Base-by-base conservation (phyloP, 2,329 filamentous ascomycete genomes). In the Aspergillus sergii region DNA sequence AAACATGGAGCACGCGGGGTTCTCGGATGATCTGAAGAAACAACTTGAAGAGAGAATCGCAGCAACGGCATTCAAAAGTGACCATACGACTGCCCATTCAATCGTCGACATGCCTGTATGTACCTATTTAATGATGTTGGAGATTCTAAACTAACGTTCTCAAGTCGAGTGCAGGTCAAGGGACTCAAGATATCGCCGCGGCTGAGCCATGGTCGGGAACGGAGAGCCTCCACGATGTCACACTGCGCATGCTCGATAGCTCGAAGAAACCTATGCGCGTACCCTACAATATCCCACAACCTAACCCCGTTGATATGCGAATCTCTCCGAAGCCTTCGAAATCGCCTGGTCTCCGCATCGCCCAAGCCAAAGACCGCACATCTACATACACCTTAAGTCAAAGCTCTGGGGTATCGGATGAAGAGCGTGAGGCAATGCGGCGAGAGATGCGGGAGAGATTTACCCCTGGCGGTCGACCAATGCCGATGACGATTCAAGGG, bases 361-460 rank as follows among this genome's bases (percentile, higher is more conserved):
- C 85, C 11, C 83, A 82, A 69, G 88, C 88, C 10, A 80, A 85
- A 66, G 87, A 89, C 63, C 82, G 82, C 62, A 87, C 85, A 8
- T 83, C 82, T 3, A 80, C 83, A 6, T 90, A 89, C 67, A 75
- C 81, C 8, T 71, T 81, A 16, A 79, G 84, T 55, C 85, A 86
- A 64, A 83, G 85, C 32, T 79, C 84, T 4, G 83, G 84, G 0
- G 78, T 95, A 68, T 89, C 85, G 3, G 88, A 92, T 0, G 80
- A 89, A 34, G 93, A 98, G 75, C 86, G 87, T 41, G 90, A 92
- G 68, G 87, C 88, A 16, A 83, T 92, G 70, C 86, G 88, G 56
- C 84, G 86, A 66, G 89, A 95, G 73, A 85, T 98, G 63, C 89
- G 90, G 43, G 93, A 96, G 62, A 86, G 94, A 1, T 97, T 98